Conservation (phyloP, 495 filamentous ascomycete genomes). For the Penicillium dipodomyicola region DNA sequence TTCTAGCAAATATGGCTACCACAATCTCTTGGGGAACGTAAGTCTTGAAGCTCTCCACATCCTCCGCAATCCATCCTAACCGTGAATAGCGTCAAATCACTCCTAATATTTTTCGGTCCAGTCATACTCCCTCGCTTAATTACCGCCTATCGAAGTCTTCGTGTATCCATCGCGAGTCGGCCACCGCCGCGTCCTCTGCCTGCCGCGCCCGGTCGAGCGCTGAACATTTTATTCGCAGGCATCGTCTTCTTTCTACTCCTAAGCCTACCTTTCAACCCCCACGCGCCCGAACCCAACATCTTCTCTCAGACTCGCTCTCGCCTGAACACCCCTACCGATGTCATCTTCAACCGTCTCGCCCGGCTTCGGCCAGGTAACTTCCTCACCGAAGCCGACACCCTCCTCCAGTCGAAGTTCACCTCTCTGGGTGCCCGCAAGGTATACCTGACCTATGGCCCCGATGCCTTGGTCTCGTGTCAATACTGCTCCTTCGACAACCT, state of each 20-base stretch:
- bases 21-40: conserved; percentile 40
- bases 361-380: conserved; percentile 51
- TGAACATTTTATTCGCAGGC: conserved; percentile 61
- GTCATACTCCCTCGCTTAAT: conserved; percentile 72
- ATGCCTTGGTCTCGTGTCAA: conserved; percentile 65
- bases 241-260: conserved; percentile 56
- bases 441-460: conserved; percentile 79
- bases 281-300: conserved; percentile 62
- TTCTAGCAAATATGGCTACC: conserved; percentile 28
- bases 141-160: conserved; percentile 63
- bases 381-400: conserved; percentile 60
- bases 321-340: conserved; percentile 77
- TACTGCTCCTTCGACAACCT: conserved; percentile 79
- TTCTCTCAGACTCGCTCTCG: conserved; percentile 76
- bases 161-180: conserved; percentile 53
- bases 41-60: conserved; percentile 19
- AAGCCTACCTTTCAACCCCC: conserved; percentile 69
- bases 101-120: conserved; percentile 85
- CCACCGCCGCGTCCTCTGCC: conserved; percentile 54
- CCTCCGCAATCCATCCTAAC: conserved; percentile 10
- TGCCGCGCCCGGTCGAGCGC: conserved; percentile 41
- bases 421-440: conserved; percentile 70
- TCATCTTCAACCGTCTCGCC: conserved; percentile 78
- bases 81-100: conserved; percentile 62
- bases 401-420: conserved; percentile 63